Conservation (phyloP, 208 protist species). For the Strigomonas culicis region DNA sequence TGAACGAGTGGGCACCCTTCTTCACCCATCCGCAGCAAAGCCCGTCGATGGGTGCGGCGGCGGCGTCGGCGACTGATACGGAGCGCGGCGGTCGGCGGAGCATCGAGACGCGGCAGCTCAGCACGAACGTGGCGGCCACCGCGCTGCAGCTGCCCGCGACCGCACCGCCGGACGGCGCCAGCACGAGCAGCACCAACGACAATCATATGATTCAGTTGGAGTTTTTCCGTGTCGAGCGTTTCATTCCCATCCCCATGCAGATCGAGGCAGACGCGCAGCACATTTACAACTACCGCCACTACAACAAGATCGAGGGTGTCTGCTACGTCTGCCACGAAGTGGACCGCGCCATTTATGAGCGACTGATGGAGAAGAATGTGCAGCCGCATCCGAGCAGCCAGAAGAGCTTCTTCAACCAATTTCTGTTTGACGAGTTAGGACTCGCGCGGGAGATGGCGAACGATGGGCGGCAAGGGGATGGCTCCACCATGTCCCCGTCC, state of each 20-base stretch:
- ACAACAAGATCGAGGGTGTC: conserved; percentile 80
- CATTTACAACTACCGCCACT: conserved; percentile 61
- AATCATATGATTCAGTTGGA: conserved; percentile 32
- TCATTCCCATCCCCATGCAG: conserved; percentile 86
- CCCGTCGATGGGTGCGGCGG: not conserved
- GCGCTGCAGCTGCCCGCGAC: not conserved
- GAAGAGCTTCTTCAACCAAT: conserved; percentile 68
- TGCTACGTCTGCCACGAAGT: conserved; percentile 76
- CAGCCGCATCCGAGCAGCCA: not conserved
- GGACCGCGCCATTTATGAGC: conserved; percentile 59
- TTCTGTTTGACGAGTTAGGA: conserved; percentile 79
- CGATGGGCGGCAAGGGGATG: conserved; percentile 55
- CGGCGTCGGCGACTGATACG: not conserved
- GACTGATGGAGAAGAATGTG: conserved; percentile 49
- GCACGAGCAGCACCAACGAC: not conserved
- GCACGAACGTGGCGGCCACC: not conserved
- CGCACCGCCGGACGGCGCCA: not conserved
- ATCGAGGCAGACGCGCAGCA: conserved; percentile 86
- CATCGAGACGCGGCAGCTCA: not conserved
- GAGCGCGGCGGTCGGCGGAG: not conserved
- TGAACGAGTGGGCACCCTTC: conserved; percentile 56
- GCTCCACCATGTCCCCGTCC: conserved; percentile 5
- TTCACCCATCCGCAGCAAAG: conserved; percentile 7
- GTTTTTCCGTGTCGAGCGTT: conserved; percentile 82
- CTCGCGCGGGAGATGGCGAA: conserved; percentile 50